These are phyloP conservation scores for Umbilicus rupestris DNA, from an alignment of 164 flowering plant species.

Conservation along the genomic window DNA sequence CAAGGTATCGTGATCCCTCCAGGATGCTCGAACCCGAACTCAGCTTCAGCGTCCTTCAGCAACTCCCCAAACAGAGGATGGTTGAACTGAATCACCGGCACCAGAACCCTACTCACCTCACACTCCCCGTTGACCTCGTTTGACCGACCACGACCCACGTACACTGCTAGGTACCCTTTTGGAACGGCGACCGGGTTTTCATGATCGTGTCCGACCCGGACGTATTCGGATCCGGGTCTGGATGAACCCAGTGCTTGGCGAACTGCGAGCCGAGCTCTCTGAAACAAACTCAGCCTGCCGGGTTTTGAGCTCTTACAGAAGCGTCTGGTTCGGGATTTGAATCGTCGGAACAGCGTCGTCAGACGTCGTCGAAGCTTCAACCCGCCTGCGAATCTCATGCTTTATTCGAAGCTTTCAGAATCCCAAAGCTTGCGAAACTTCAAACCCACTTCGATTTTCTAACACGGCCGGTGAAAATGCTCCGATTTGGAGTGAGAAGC, in stretches of 20 bases:
- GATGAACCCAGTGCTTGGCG: background rate
- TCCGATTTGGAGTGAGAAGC: background rate
- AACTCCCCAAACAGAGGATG: constrained; percentile 54
- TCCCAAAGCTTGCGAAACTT: too few relatives aligned
- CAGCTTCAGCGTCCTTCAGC: constrained; percentile 45
- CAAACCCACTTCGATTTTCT: too few relatives aligned
- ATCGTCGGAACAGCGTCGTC: background rate
- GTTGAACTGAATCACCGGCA: constrained; percentile 50
- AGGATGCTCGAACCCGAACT: constrained; percentile 45
- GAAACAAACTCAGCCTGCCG: background rate
- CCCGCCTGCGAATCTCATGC: background rate
- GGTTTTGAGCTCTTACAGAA: background rate
- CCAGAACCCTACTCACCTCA: constrained; percentile 28
- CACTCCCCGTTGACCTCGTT: constrained; percentile 16
- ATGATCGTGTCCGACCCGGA: background rate
- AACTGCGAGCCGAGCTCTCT: background rate
- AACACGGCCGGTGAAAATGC: too few relatives aligned
- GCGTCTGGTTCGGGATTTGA: background rate
- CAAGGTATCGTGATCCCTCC: constrained; percentile 56
- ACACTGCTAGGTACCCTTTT: constrained; percentile 54
- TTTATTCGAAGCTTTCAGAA: background rate
- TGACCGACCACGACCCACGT: constrained; percentile 28
- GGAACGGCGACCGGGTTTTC: constrained; percentile 15
- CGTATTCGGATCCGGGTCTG: background rate
- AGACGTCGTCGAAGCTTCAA: background rate